Percentiles rank a stretch among this genome's conserved stretches.
phyloP scores from a whole-genome alignment of 1,284 basidiomycete species.

The Apiotrichum veenhuisii region DNA sequence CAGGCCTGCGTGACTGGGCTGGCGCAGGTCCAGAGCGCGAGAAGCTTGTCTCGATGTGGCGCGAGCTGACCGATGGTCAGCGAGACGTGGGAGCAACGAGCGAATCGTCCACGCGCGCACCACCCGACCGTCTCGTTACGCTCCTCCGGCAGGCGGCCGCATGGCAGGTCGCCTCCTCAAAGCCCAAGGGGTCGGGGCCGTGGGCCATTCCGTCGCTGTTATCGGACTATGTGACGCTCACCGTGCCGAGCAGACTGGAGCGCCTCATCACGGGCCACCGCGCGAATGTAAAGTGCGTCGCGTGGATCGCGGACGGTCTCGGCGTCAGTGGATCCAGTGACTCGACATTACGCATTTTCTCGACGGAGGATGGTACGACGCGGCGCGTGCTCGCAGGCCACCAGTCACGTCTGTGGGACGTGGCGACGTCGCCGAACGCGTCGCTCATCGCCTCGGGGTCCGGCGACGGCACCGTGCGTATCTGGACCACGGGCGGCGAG shows the following conservation, averaged over 20 bases:
- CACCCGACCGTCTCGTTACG: slow-evolving; percentile 44
- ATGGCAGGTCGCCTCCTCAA: slow-evolving; percentile 48
- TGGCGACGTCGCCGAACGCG: slow-evolving; percentile 26
- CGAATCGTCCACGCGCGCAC: slow-evolving; percentile 1
- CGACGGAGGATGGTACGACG: slow-evolving; percentile 24
- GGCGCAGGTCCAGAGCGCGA: slow-evolving; percentile 48
- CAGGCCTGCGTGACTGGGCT: slow-evolving; percentile 52
- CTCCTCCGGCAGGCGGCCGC: slow-evolving; percentile 52
- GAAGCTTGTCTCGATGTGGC: slow-evolving; percentile 47
- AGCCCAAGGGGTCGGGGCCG: slow-evolving; percentile 7
- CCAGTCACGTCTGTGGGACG: slow-evolving; percentile 51
- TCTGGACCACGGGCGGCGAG: slow-evolving; percentile 45
- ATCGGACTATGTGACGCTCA: slow-evolving; percentile 37
- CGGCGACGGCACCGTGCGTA: slow-evolving; percentile 51
- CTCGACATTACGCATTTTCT: slow-evolving; percentile 42
- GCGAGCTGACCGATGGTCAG: slow-evolving; percentile 38
- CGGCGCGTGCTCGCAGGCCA: slow-evolving; percentile 45
- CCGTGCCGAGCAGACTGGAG: slow-evolving; percentile 33
- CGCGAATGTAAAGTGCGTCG: slow-evolving; percentile 52
- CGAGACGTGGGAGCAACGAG: background rate
- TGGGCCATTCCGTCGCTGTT: slow-evolving; percentile 33
- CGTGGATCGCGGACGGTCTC: slow-evolving; percentile 48
- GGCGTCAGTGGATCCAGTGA: slow-evolving; percentile 51
- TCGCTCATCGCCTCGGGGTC: slow-evolving; percentile 47
- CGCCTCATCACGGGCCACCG: slow-evolving; percentile 45